Base-by-base conservation (phyloP, 768 basidiomycete species). In the Neoboletus brunneissimus region DNA sequence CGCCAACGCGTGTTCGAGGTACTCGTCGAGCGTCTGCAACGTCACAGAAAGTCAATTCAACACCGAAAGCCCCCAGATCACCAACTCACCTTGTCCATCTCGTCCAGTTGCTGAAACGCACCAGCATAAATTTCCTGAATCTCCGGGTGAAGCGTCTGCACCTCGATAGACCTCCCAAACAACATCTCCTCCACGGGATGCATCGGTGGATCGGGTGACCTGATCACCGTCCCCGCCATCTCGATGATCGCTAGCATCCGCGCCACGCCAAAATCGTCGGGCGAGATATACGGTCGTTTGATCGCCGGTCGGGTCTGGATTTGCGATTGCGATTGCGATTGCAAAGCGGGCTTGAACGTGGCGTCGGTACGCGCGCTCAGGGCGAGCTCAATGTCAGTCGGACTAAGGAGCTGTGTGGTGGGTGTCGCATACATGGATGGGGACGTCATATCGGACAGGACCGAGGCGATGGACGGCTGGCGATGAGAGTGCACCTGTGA, bases 171-270 rank as follows among this genome's bases (percentile, higher is more conserved):
- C 41, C 78, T 72, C 4, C 91, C 91, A 67, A 93, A 92, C 51
- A 92, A 61, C 69, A 89, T 64, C 59, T 85, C 87, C 50, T 90
- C 89, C 22, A 88, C 82, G n/a, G 83, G 79, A 57, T 89, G 79
- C 58, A 84, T 61, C n/a, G 76, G 73, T 5, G 63, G 49, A 38
- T 73, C 71, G 41, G 72, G 64, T 48, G 66, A 68, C 54, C 71
- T 76, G 32, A 68, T 64, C 51, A 75, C 64, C 40, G 70, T 67
- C 25, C 83, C 85, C 34, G 79, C 78, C 37, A 81, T 79, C 70
- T 94, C 88, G 53, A 97, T 93, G 42, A 95, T 79, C 25, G 91
- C 87, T 81, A 97, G 81, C 91, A 97, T 94, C 50, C 86, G 80
- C 9, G 82, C 74, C 25, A 96, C 76, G 2, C 94, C 94, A 72